These are phyloP conservation scores for Leishmania turanica DNA, from an alignment of 208 protist species.

Conservation along the genomic window DNA sequence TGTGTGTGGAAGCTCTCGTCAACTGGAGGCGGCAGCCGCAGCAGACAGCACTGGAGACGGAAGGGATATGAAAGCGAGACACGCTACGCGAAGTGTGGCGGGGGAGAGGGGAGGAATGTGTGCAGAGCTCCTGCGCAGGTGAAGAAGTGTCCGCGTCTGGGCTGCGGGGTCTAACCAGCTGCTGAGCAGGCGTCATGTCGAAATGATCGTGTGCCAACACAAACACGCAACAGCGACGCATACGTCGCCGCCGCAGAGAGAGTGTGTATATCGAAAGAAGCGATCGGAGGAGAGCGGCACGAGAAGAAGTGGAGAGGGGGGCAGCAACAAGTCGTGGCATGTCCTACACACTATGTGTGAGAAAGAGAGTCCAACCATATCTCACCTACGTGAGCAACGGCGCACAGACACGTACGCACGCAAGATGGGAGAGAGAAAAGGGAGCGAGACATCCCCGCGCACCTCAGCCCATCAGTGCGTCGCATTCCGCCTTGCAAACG, in stretches of 20 bases:
- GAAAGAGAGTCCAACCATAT: background rate
- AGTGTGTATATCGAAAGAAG: background rate
- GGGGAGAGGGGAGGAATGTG: background rate
- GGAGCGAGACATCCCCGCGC: background rate
- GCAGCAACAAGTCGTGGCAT: background rate
- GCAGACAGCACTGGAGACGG: background rate
- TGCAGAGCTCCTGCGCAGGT: background rate
- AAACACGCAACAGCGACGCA: background rate
- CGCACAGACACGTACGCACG: background rate
- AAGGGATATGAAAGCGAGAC: background rate
- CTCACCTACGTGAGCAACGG: background rate
- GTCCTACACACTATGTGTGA: background rate
- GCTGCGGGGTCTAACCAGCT: background rate
- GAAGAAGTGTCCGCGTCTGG: background rate
- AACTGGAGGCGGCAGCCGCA: background rate
- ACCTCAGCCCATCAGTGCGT: background rate
- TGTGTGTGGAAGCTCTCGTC: background rate
- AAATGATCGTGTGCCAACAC: background rate
- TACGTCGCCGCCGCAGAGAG: background rate
- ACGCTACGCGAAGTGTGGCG: background rate
- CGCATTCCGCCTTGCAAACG: background rate
- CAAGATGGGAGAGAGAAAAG: background rate
- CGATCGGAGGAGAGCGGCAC: conserved; percentile 3
- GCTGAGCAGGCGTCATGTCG: background rate
- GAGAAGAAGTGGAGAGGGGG: background rate